phyloP scores from a whole-genome alignment of 192 early-diverging fungal species.

The Linderina pennispora region DNA sequence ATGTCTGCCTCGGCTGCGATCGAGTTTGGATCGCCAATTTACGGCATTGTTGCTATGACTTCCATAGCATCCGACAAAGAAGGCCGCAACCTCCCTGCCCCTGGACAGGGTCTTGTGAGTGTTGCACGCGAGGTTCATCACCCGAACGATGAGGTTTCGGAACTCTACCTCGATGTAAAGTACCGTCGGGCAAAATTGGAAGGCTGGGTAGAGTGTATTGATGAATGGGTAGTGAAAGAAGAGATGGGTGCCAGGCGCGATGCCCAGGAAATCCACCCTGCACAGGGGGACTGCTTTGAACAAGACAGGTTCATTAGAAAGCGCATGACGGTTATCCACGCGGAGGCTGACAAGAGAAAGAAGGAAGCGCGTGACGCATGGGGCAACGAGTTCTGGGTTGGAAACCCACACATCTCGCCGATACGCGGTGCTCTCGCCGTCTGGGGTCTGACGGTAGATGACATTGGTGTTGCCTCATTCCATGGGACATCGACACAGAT shows the following conservation, averaged over 20 bases:
- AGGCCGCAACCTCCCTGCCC: slow-evolving; percentile 89
- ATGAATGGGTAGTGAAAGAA: too few relatives aligned
- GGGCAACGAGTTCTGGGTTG: slow-evolving; percentile 77
- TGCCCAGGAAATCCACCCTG: too few relatives aligned
- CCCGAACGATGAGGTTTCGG: slow-evolving; percentile 46
- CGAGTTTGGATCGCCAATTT: slow-evolving; percentile 89
- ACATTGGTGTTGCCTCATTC: slow-evolving; percentile 88
- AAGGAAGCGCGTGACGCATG: slow-evolving; percentile 65
- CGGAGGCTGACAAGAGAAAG: slow-evolving; percentile 38
- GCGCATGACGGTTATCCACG: too few relatives aligned
- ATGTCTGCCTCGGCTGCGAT: slow-evolving; percentile 85
- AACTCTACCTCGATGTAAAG: slow-evolving; percentile 40
- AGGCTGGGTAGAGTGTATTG: too few relatives aligned
- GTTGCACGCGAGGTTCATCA: slow-evolving; percentile 79
- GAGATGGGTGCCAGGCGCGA: too few relatives aligned
- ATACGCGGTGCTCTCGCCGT: slow-evolving; percentile 80
- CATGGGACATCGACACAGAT: slow-evolving; percentile 93
- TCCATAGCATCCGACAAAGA: slow-evolving; percentile 93
- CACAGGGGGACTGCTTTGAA: too few relatives aligned
- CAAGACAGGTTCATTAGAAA: too few relatives aligned
- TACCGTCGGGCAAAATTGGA: too few relatives aligned
- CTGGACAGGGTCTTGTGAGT: slow-evolving; percentile 89
- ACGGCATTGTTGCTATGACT: slow-evolving; percentile 82
- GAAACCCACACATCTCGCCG: slow-evolving; percentile 70
- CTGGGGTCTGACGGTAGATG: slow-evolving; percentile 80